Percentiles rank a stretch among this genome's conserved stretches.
phyloP scores from a whole-genome alignment of 2,329 filamentous ascomycete species.

The Fusarium scirpi region DNA sequence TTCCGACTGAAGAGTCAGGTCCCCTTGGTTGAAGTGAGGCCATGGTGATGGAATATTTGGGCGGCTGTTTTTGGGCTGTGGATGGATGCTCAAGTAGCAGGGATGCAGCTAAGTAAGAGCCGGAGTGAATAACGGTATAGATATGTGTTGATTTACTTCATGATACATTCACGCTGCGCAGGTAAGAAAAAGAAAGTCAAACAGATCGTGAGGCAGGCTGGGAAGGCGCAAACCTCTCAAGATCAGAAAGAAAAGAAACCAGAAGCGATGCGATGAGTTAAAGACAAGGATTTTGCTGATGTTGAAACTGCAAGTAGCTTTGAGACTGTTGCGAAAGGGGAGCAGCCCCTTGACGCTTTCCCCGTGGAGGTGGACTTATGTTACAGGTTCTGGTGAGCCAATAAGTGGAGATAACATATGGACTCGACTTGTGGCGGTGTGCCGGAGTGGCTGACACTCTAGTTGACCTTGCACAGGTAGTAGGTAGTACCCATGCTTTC shows the following conservation, averaged over 20 bases:
- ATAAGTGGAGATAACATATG: conserved; percentile 12
- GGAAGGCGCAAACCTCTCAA: neutral
- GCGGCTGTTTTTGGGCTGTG: conserved; percentile 17
- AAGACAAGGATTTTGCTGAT: conserved; percentile 14
- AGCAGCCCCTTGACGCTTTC: conserved; percentile 29
- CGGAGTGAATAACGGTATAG: conserved; percentile 11
- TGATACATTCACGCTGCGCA: conserved; percentile 23
- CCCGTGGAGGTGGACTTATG: conserved; percentile 1
- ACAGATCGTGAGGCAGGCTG: conserved; percentile 4
- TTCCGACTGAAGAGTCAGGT: conserved; percentile 60
- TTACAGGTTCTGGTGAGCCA: conserved; percentile 32
- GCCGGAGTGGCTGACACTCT: conserved; percentile 27
- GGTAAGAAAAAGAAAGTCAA: neutral
- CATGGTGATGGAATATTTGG: conserved; percentile 48
- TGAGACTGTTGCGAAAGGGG: conserved; percentile 35
- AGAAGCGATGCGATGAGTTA: neutral
- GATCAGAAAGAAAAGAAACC: neutral
- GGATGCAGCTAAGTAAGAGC: conserved; percentile 7
- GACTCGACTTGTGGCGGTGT: conserved; percentile 32
- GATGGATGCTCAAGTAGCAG: conserved; percentile 16
- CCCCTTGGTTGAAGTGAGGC: conserved; percentile 58
- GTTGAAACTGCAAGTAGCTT: conserved; percentile 31
- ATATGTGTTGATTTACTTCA: conserved; percentile 34
- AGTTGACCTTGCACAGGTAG: neutral
- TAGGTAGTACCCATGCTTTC: neutral